Base-by-base conservation (phyloP, 495 filamentous ascomycete species). In the Aspergillus affinis region DNA sequence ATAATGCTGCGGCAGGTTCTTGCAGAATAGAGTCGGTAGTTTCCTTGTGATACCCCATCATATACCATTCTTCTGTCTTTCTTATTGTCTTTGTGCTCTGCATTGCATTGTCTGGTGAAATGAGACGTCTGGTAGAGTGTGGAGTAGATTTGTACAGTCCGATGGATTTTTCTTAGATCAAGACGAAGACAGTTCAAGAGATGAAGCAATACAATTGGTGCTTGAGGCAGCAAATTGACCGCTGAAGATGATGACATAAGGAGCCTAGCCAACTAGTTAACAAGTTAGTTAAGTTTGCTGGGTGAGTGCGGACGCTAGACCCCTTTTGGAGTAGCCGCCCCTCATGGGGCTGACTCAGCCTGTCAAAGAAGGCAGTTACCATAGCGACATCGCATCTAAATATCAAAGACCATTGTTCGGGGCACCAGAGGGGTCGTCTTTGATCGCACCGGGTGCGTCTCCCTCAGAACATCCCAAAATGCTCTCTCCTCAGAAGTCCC, bases 1-100 rank as follows among this genome's bases (percentile, higher is more conserved):
- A 74, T 81, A 29, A 93, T 96, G 90, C 72, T 98, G 69, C 85
- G 93, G 74, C 81, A 84, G 72, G 93, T 97, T 51, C 79, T 98
- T 56, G 92, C 94, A 48, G 87, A 88, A 55, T 92, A 83, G 54
- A 48, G 21, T 45, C 13, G 21, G 23, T 21, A 30, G 29, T 46
- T 55, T 61, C 48, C 26, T 58, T 62, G 50, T 55, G 62, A 68
- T 68, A 68, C 65, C 65, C 65, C 36, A 41, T 41, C 36, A 41
- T 41, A 41, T 41, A 41, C 13, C 36, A 41, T 41, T 10, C 9
- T 41, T 41, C 32, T 54, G 30, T 54, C 32, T 54, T 17, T 19
- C 2, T 46, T n/a, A 26, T 26, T 26, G 23, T 44, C 12, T 19
- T 21, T 18, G 10, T 46, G 21, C 27, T 17, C 44, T 48, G 45